Conservation (phyloP, 2,329 filamentous ascomycete genomes). For the Paradendryphiella salina region DNA sequence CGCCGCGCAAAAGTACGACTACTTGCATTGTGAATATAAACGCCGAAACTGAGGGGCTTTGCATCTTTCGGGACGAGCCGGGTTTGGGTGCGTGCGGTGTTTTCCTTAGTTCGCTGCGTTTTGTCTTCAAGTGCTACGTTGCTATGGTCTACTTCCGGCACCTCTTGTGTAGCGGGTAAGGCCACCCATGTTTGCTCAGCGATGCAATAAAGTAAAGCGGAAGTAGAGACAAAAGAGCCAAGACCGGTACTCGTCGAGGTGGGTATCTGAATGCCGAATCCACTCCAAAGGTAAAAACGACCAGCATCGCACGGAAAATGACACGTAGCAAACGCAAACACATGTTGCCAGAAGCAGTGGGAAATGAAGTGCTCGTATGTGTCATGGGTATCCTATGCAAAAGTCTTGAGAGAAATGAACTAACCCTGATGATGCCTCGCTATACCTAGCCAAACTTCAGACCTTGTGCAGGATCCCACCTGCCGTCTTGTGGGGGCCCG, state of each 20-base stretch:
- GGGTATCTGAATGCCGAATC: too few species aligned
- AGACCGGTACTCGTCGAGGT: too few species aligned
- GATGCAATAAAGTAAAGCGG: too few species aligned
- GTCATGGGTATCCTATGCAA: constrained; percentile 5
- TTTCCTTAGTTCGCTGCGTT: neutral
- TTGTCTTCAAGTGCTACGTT: neutral
- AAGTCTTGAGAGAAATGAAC: neutral
- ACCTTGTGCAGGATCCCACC: constrained; percentile 48
- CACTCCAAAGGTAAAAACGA: too few species aligned
- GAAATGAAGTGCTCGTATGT: neutral
- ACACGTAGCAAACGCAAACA: neutral
- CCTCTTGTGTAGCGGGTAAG: neutral
- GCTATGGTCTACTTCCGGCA: neutral
- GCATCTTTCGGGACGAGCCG: neutral
- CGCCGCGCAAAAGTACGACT: neutral
- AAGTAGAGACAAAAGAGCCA: too few species aligned
- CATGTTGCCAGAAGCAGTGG: neutral
- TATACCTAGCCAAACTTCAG: constrained; percentile 45
- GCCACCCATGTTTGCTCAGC: neutral
- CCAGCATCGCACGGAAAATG: neutral
- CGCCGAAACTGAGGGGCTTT: too few species aligned
- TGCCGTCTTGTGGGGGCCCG: constrained; percentile 42
- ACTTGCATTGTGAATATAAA: too few species aligned
- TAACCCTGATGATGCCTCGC: neutral
- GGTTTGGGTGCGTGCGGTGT: neutral